These are phyloP conservation scores for Amylostereum areolatum DNA, from an alignment of 1,284 basidiomycete species.

Conservation along the genomic window DNA sequence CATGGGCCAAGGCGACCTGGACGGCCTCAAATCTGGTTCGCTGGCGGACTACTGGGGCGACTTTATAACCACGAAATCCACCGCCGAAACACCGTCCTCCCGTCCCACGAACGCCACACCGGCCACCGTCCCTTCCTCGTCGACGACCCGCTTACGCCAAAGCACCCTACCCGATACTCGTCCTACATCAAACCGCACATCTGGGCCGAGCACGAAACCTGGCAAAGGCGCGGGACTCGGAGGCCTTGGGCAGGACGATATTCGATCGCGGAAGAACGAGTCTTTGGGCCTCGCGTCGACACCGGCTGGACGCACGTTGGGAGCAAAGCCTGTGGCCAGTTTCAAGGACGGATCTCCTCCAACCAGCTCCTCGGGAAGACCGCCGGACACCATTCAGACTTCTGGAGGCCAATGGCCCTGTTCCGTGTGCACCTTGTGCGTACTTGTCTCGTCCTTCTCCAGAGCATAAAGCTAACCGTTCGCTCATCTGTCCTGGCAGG, in stretches of 20 bases:
- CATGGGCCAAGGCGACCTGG: constrained; percentile 29
- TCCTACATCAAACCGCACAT: too few species aligned
- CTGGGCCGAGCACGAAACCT: too few species aligned
- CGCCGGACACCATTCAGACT: background rate
- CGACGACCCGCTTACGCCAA: constrained; percentile 10
- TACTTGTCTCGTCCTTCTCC: constrained; percentile 6
- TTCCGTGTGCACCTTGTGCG: constrained; percentile 51
- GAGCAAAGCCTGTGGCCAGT: background rate
- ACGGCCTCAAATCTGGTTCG: constrained; percentile 27
- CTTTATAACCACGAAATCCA: constrained; percentile 25
- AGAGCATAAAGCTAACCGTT: background rate
- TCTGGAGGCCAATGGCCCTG: constrained; percentile 36
- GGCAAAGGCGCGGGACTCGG: constrained; percentile 25
- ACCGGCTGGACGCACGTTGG: background rate
- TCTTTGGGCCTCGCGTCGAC: constrained; percentile 26
- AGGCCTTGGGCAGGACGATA: constrained; percentile 38
- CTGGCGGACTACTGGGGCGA: constrained; percentile 42
- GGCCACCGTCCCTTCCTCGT: background rate
- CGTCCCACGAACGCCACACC: background rate
- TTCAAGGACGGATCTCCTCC: background rate
- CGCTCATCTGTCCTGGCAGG: constrained; percentile 21
- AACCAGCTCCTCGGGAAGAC: background rate
- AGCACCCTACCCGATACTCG: too few species aligned
- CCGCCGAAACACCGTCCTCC: background rate
- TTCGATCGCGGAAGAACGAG: constrained; percentile 41